Conservation (phyloP, 805 yeast genomes). For the Torulaspora quercuum region DNA sequence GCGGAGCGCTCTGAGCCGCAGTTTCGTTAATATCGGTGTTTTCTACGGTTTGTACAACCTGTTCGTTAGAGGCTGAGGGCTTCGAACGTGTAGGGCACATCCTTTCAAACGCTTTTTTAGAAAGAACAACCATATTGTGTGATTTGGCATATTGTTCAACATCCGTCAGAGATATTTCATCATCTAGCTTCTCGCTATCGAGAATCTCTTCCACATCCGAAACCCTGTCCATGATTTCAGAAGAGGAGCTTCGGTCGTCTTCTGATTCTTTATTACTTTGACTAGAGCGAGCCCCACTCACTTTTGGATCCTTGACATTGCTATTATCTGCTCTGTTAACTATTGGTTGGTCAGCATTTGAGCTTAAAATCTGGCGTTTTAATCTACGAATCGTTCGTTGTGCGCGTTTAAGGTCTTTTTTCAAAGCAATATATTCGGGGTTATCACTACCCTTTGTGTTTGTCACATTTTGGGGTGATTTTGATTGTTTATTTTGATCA, state of each 20-base stretch:
- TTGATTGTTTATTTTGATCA: conserved; percentile 17
- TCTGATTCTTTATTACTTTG: neutral
- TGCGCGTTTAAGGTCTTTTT: neutral
- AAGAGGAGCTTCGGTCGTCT: conserved; percentile 12
- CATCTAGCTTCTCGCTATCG: too few relatives aligned
- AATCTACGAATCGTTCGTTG: neutral
- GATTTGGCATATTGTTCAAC: conserved; percentile 33
- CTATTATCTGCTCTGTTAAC: too few relatives aligned
- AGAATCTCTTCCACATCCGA: neutral
- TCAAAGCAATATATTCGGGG: neutral
- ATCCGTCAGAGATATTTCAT: conserved; percentile 12
- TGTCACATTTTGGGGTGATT: conserved; percentile 1
- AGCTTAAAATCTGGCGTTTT: neutral
- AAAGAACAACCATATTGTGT: conserved; percentile 26
- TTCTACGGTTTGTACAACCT: conserved; percentile 6
- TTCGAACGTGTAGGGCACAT: neutral
- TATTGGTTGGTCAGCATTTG: too few relatives aligned
- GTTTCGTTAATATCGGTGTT: neutral
- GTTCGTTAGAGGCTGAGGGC: conserved; percentile 13
- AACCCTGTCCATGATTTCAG: conserved; percentile 12
- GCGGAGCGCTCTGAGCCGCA: neutral
- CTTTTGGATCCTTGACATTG: too few relatives aligned
- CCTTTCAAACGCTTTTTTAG: conserved; percentile 1
- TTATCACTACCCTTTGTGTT: neutral
- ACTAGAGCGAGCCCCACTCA: too few relatives aligned